Conservation (phyloP, 352 stramenopile species). For the Halophytophthora polymorphica region DNA sequence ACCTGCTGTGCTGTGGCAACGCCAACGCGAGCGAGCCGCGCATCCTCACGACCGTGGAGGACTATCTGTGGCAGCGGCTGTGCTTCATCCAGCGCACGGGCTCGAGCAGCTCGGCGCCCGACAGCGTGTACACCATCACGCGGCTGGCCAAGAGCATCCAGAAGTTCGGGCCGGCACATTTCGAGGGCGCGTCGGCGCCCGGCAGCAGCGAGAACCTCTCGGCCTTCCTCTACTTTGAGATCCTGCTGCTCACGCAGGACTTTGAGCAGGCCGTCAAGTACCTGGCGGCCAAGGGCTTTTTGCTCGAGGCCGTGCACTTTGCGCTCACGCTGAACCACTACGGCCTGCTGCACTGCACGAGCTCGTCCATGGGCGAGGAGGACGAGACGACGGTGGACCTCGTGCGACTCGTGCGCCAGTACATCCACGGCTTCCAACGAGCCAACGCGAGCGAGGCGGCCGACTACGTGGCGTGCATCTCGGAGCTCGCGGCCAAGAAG, state of each 20-base stretch:
- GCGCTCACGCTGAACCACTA: constrained; percentile 80
- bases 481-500: constrained; percentile 58
- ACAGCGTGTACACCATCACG: constrained; percentile 63
- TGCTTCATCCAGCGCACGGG: constrained; percentile 70
- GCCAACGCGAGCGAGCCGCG: constrained; percentile 70
- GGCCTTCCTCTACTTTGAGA: constrained; percentile 78
- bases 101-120: constrained; percentile 28
- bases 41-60: constrained; percentile 79
- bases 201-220: constrained; percentile 38
- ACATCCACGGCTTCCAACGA: constrained; percentile 80
- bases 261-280: constrained; percentile 84
- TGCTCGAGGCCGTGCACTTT: constrained; percentile 81
- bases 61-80: constrained; percentile 84
- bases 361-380: constrained; percentile 55
- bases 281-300: constrained; percentile 67
- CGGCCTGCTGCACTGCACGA: constrained; percentile 56
- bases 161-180: constrained; percentile 70
- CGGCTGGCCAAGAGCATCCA: constrained; percentile 70
- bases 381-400: constrained; percentile 63
- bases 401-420: constrained; percentile 79
- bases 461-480: constrained; percentile 77
- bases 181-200: constrained; percentile 44
- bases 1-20: constrained; percentile 76
- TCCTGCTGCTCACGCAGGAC: constrained; percentile 74
- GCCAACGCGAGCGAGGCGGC: constrained; percentile 72